Conservation (phyloP, 305 asterid species). For the Euphrasia arctica region DNA sequence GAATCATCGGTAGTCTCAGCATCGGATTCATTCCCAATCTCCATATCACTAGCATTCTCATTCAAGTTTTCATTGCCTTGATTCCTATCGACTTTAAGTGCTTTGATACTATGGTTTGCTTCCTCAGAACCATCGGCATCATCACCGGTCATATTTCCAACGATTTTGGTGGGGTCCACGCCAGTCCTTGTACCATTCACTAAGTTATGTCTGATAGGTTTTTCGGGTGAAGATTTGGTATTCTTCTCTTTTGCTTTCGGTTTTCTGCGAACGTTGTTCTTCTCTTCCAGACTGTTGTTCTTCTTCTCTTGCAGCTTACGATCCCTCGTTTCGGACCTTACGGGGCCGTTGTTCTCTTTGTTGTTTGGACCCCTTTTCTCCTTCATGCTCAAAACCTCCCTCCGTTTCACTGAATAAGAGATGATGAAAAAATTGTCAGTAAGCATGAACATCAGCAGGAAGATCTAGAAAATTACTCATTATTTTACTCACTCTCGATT, state of each 20-base stretch:
- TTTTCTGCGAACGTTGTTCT: conserved; percentile 38
- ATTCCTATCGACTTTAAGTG: conserved; percentile 39
- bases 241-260: conserved; percentile 48
- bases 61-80: conserved; percentile 37
- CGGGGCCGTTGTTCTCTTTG: conserved; percentile 44
- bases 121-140: conserved; percentile 47
- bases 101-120: conserved; percentile 30
- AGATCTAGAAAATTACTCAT: background rate
- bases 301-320: conserved; percentile 46
- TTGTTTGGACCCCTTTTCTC: conserved; percentile 60
- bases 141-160: conserved; percentile 49
- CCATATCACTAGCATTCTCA: conserved; percentile 56
- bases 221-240: conserved; percentile 40
- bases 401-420: conserved; percentile 28
- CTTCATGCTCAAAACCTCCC: conserved; percentile 52
- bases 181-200: conserved; percentile 47
- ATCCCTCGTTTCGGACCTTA: conserved; percentile 54
- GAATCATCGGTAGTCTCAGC: conserved; percentile 64
- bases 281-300: conserved; percentile 31
- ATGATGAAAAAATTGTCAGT: background rate
- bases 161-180: conserved; percentile 50
- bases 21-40: conserved; percentile 68
- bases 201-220: conserved; percentile 30
- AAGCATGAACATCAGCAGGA: background rate
- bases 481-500: background rate